phyloP scores from a whole-genome alignment of 164 flowering plant genomes.

The Piper longum region DNA sequence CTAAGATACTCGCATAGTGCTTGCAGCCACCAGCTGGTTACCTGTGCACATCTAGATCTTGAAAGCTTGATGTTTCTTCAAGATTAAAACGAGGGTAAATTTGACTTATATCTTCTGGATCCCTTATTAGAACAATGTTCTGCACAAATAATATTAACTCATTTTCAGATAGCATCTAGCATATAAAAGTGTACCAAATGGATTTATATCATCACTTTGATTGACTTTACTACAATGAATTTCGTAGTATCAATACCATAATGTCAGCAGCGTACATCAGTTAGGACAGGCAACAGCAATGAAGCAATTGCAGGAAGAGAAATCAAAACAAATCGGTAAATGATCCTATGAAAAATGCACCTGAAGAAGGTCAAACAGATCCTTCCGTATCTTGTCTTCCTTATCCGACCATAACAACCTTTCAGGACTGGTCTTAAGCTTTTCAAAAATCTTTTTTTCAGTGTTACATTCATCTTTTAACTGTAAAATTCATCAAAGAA shows the following conservation, averaged over 20 bases:
- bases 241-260: too few relatives aligned
- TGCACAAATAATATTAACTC: conserved; percentile 16
- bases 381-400: conserved; percentile 45
- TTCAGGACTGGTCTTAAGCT: conserved; percentile 46
- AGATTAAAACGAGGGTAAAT: conserved; percentile 93
- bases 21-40: conserved; percentile 10
- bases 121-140: conserved; percentile 90
- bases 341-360: conserved; percentile 15
- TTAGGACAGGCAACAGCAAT: too few relatives aligned
- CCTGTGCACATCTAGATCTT: conserved; percentile 84
- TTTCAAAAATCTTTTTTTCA: conserved; percentile 69
- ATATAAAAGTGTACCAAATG: too few relatives aligned
- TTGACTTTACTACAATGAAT: too few relatives aligned
- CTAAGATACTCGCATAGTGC: not conserved
- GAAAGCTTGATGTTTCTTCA: conserved; percentile 81
- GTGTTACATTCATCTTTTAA: conserved; percentile 92
- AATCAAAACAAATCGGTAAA: not conserved
- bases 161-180: not conserved
- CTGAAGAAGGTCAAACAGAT: conserved; percentile 71
- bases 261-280: too few relatives aligned
- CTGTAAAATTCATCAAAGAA: conserved; percentile 19
- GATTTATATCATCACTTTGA: too few relatives aligned
- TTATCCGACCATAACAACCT: conserved; percentile 33
- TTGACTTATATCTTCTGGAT: conserved; percentile 64
- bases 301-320: not conserved